Evolutionary conservation across 23 red algal genomes (phyloP).

Genomic region (Gracilaria gracilis): DNA sequence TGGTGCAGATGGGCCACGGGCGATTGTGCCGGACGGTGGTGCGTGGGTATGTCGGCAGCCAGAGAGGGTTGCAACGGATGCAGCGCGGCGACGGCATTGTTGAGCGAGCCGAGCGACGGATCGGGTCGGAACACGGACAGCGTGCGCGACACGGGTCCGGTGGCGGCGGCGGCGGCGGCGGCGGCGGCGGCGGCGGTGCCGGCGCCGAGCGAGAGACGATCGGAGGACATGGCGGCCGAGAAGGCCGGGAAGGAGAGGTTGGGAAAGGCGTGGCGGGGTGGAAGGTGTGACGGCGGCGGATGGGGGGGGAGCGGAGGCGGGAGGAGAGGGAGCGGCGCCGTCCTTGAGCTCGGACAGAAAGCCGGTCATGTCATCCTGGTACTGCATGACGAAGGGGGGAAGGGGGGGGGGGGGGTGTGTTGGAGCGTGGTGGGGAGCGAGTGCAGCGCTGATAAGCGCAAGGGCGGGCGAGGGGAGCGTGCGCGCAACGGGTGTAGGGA

Average conservation of each 20-base stretch:
- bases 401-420: neutral
- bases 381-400: conserved; percentile 8
- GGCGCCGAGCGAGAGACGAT: conserved; percentile 24
- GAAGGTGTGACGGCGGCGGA: conserved; percentile 16
- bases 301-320: conserved; percentile 14
- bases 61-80: conserved; percentile 34
- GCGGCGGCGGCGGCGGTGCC: conserved; percentile 11
- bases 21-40: conserved; percentile 28
- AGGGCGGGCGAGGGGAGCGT: too few relatives aligned
- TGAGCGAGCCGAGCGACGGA: conserved; percentile 34
- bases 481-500: too few relatives aligned
- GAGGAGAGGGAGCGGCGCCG: conserved; percentile 27
- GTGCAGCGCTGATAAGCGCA: neutral
- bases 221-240: conserved; percentile 39
- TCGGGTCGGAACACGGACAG: conserved; percentile 7
- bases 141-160: conserved; percentile 37
- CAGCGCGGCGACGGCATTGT: conserved; percentile 40
- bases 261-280: neutral
- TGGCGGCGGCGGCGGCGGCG: conserved; percentile 25
- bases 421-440: neutral
- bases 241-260: conserved; percentile 34
- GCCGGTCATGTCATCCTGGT: conserved; percentile 56
- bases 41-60: conserved; percentile 18
- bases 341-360: conserved; percentile 60
- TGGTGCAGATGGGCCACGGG: conserved; percentile 46